Conservation (phyloP, 306 rosid genomes). For the Trifolium dubium region DNA sequence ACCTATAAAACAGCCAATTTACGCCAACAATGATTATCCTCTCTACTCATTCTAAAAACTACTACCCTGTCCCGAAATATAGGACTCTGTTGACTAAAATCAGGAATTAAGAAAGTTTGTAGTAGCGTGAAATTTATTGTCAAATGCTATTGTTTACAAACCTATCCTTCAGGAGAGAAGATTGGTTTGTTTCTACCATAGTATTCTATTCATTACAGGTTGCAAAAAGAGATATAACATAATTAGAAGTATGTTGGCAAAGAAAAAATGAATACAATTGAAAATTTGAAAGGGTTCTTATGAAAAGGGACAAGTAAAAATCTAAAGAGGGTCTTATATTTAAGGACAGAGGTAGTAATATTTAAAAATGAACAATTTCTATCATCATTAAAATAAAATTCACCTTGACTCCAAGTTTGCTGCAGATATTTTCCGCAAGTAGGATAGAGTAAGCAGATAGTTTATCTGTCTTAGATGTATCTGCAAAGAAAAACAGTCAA, state of each 20-base stretch:
- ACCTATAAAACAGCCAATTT: constrained; percentile 61
- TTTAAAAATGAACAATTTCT: constrained; percentile 28
- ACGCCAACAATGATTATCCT: constrained; percentile 21
- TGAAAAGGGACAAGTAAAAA: neutral
- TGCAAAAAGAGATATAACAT: neutral
- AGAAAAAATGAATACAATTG: neutral
- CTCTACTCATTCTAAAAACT: neutral
- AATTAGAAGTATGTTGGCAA: neutral
- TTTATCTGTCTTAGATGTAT: constrained; percentile 85
- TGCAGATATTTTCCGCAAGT: constrained; percentile 85
- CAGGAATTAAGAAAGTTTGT: neutral
- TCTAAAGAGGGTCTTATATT: neutral
- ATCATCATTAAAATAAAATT: constrained; percentile 28
- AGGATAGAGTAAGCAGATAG: constrained; percentile 85
- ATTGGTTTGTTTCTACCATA: neutral
- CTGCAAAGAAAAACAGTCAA: constrained; percentile 60
- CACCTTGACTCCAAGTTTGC: constrained; percentile 83
- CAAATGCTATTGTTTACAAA: neutral
- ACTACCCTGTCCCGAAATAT: neutral
- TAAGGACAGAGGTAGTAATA: neutral
- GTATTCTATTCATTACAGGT: neutral
- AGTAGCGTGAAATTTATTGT: neutral
- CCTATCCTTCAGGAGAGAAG: neutral
- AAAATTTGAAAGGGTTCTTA: neutral
- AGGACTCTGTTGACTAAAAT: neutral